These are phyloP conservation scores for Dimargaris xerosporica DNA, from an alignment of 192 early-diverging fungal species.

Conservation along the genomic window DNA sequence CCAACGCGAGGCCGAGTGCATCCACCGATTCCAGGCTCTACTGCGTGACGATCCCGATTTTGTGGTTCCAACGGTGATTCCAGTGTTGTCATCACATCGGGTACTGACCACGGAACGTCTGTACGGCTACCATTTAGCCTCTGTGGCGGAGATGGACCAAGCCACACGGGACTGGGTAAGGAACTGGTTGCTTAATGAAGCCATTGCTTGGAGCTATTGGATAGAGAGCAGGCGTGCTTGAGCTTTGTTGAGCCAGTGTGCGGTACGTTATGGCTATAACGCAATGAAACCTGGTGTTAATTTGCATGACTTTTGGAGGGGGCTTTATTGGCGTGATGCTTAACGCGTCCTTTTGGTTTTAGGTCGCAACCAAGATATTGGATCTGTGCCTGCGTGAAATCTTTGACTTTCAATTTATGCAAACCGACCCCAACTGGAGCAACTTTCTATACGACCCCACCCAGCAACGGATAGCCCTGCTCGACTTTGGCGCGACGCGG, in stretches of 20 bases:
- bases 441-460: conserved; percentile 81
- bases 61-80: conserved; percentile 58
- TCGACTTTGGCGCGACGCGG: conserved; percentile 92
- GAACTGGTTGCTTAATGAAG: too few species aligned
- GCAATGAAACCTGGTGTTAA: too few species aligned
- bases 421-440: conserved; percentile 98
- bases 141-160: conserved; percentile 41
- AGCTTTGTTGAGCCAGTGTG: too few species aligned
- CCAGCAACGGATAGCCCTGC: conserved; percentile 51
- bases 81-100: conserved; percentile 46
- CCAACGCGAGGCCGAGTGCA: conserved; percentile 62
- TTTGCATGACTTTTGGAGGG: too few species aligned
- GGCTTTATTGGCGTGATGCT: too few species aligned
- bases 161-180: conserved; percentile 30
- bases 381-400: conserved; percentile 75
- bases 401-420: conserved; percentile 91
- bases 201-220: too few species aligned
- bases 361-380: conserved; percentile 54
- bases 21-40: conserved; percentile 47
- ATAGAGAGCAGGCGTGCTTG: too few species aligned
- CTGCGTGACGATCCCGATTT: conserved; percentile 41
- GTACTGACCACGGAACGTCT: conserved; percentile 73
- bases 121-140: conserved; percentile 50
- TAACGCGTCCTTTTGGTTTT: too few species aligned
- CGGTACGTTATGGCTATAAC: too few species aligned